Conservation (phyloP, 352 stramenopile species). For the Elongisporangium prolatum region DNA sequence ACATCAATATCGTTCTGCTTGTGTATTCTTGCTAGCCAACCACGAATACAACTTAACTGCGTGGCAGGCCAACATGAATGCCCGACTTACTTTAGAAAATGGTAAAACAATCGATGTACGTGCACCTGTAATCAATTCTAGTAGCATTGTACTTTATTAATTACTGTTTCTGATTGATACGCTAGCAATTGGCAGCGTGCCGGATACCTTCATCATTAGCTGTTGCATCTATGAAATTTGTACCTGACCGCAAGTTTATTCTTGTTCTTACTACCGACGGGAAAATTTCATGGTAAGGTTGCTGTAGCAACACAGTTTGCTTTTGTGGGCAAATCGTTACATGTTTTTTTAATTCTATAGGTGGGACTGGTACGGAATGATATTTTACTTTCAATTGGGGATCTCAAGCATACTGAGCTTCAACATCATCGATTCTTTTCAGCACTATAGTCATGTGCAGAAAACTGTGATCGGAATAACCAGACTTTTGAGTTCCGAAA, state of each 20-base stretch:
- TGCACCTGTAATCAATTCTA: neutral
- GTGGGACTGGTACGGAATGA: conserved; percentile 34
- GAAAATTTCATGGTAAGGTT: conserved; percentile 23
- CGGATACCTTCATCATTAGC: conserved; percentile 2
- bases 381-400: conserved; percentile 13
- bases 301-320: neutral
- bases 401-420: conserved; percentile 17
- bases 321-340: neutral
- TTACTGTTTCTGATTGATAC: neutral
- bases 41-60: conserved; percentile 2
- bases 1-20: neutral
- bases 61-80: neutral
- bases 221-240: conserved; percentile 17
- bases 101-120: neutral
- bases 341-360: conserved; percentile 9
- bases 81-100: neutral
- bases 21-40: conserved; percentile 15
- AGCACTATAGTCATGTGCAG: neutral
- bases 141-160: neutral
- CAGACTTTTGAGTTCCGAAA: conserved; percentile 1
- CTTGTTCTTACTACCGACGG: conserved; percentile 18
- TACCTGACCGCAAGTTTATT: conserved; percentile 7
- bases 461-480: neutral
- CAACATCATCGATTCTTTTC: neutral
- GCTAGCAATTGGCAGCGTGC: conserved; percentile 9